These are phyloP conservation scores for Monilinia aucupariae DNA, from an alignment of 2,329 filamentous ascomycete species.

Conservation along the genomic window DNA sequence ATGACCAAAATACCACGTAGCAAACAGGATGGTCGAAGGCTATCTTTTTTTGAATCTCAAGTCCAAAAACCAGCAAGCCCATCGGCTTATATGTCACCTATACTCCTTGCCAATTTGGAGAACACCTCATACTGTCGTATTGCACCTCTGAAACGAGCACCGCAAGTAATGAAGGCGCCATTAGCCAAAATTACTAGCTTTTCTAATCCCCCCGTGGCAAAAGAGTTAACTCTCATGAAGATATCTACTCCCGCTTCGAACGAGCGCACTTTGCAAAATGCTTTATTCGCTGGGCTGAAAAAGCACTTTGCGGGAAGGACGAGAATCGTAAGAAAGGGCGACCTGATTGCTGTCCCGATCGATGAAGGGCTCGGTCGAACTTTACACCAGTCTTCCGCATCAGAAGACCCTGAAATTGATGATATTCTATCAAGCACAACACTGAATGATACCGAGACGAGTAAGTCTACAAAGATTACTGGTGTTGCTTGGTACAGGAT, in stretches of 20 bases:
- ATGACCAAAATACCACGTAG: conserved; percentile 56
- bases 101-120: conserved; percentile 81
- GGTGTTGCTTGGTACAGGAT: conserved; percentile 91
- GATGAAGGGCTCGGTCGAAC: conserved; percentile 79
- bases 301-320: conserved; percentile 79
- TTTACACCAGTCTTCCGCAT: conserved; percentile 63
- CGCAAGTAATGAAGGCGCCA: conserved; percentile 46
- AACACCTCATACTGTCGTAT: conserved; percentile 74
- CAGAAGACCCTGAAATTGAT: conserved; percentile 61
- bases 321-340: conserved; percentile 77
- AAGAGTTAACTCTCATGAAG: conserved; percentile 81
- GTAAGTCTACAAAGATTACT: conserved; percentile 34
- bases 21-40: conserved; percentile 45
- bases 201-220: conserved; percentile 53
- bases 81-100: conserved; percentile 71
- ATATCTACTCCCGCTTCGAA: conserved; percentile 84
- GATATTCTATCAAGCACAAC: conserved; percentile 52
- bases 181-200: conserved; percentile 52
- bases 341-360: conserved; percentile 82
- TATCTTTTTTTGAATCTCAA: conserved; percentile 65
- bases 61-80: conserved; percentile 55
- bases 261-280: conserved; percentile 77
- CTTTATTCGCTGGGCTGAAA: conserved; percentile 80
- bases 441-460: conserved; percentile 44
- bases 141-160: conserved; percentile 56